Conservation (phyloP, 2,329 filamentous ascomycete genomes). For the Gyromitra esculenta region DNA sequence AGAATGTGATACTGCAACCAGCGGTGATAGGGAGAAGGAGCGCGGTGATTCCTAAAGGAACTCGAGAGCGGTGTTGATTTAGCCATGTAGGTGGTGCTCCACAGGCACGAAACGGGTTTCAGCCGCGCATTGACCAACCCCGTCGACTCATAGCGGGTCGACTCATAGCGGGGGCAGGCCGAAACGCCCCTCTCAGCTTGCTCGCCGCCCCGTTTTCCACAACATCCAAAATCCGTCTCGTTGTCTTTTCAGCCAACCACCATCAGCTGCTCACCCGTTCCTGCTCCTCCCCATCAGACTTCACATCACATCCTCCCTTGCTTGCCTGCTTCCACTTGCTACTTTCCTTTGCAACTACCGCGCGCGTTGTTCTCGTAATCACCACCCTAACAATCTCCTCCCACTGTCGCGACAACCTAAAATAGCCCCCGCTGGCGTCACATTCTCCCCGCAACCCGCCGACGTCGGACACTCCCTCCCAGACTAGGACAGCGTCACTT, state of each 20-base stretch:
- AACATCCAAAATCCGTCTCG: slow-evolving; percentile 9
- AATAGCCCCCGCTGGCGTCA: slow-evolving; percentile 54
- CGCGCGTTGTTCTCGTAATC: slow-evolving; percentile 36
- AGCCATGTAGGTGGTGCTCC: slow-evolving; percentile 23
- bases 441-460: slow-evolving; percentile 50
- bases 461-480: slow-evolving; percentile 44
- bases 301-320: neutral
- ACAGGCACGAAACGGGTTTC: slow-evolving; percentile 31
- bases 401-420: slow-evolving; percentile 40
- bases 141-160: neutral
- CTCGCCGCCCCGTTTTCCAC: slow-evolving; percentile 29
- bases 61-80: slow-evolving; percentile 31
- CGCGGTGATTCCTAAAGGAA: slow-evolving; percentile 9
- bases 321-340: slow-evolving; percentile 7
- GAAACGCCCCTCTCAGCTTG: slow-evolving; percentile 29
- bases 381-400: slow-evolving; percentile 25
- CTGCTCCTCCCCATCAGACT: slow-evolving; percentile 1
- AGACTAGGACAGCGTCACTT: slow-evolving; percentile 44
- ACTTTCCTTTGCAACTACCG: slow-evolving; percentile 25
- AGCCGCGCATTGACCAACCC: slow-evolving; percentile 39
- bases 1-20: slow-evolving; percentile 32
- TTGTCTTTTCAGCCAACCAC: slow-evolving; percentile 41
- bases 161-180: slow-evolving; percentile 44
- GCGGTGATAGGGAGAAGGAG: slow-evolving; percentile 5
- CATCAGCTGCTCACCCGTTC: slow-evolving; percentile 17